These are phyloP conservation scores for Neonectria coccinea DNA, from an alignment of 2,329 filamentous ascomycete genomes.

Conservation along the genomic window DNA sequence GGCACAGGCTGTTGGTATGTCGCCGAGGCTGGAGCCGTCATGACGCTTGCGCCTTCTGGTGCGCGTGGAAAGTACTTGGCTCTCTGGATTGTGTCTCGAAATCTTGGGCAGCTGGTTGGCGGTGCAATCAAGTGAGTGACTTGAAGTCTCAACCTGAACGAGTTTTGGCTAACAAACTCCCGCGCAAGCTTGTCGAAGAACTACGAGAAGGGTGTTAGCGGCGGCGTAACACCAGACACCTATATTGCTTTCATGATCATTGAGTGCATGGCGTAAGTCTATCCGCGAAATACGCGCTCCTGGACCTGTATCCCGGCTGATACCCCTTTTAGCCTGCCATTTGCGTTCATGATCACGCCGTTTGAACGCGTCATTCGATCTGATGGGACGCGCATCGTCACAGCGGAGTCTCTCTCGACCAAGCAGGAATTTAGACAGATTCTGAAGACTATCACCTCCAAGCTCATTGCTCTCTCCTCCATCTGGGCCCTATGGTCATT, in stretches of 20 bases:
- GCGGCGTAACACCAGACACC: constrained; percentile 20
- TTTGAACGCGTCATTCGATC: constrained; percentile 24
- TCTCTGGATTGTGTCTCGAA: constrained; percentile 60
- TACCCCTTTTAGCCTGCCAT: constrained; percentile 8
- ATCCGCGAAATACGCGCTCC: not conserved
- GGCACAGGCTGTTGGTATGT: constrained; percentile 62
- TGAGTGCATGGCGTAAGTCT: constrained; percentile 23
- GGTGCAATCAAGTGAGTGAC: constrained; percentile 57
- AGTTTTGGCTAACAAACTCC: constrained; percentile 7
- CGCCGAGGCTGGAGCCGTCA: constrained; percentile 60
- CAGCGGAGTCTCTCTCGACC: constrained; percentile 16
- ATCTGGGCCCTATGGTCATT: constrained; percentile 25
- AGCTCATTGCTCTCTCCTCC: constrained; percentile 17
- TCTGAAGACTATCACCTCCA: constrained; percentile 22
- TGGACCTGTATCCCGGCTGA: not conserved
- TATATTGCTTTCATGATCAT: constrained; percentile 26
- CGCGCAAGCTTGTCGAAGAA: constrained; percentile 19
- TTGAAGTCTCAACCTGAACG: not conserved
- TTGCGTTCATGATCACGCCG: constrained; percentile 23
- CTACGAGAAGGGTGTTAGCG: constrained; percentile 20
- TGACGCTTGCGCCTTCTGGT: constrained; percentile 59
- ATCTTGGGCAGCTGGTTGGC: constrained; percentile 60
- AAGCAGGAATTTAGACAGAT: constrained; percentile 19
- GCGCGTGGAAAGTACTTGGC: constrained; percentile 61
- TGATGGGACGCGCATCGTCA: constrained; percentile 21